These are phyloP conservation scores for Cladophialophora psammophila DNA, from an alignment of 2,329 filamentous ascomycete species.

Conservation along the genomic window DNA sequence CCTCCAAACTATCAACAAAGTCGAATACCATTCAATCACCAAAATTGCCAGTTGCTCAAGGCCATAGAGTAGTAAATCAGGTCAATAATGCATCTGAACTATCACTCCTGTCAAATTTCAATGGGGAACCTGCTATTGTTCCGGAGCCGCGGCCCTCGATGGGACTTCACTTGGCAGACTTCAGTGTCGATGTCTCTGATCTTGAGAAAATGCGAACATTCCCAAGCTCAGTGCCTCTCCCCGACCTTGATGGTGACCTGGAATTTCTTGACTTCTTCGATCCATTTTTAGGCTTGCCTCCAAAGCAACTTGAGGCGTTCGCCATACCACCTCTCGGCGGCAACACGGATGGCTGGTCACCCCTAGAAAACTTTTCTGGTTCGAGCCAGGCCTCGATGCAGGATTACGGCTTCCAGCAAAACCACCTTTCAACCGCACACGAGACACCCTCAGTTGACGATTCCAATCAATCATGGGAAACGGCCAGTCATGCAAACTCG, in stretches of 20 bases:
- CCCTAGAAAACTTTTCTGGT: slow-evolving; percentile 32
- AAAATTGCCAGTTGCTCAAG: neutral
- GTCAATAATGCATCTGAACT: neutral
- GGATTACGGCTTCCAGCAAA: slow-evolving; percentile 31
- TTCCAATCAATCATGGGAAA: slow-evolving; percentile 9
- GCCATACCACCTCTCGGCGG: slow-evolving; percentile 24
- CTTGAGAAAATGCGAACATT: slow-evolving; percentile 35
- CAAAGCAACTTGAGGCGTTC: slow-evolving; percentile 31
- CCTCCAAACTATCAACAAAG: neutral
- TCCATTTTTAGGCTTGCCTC: slow-evolving; percentile 29
- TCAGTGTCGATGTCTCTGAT: slow-evolving; percentile 24
- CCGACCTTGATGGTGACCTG: slow-evolving; percentile 32
- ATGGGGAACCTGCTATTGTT: neutral
- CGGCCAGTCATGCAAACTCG: neutral
- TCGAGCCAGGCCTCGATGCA: slow-evolving; percentile 33
- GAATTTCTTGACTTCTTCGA: slow-evolving; percentile 37
- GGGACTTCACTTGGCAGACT: slow-evolving; percentile 25
- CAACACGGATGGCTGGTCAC: slow-evolving; percentile 30
- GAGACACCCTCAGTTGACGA: slow-evolving; percentile 15
- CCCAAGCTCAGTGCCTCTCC: slow-evolving; percentile 30
- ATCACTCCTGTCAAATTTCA: neutral
- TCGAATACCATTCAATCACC: neutral
- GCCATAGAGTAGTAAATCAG: neutral
- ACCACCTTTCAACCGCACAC: neutral
- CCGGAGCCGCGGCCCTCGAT: slow-evolving; percentile 5